Base-by-base conservation (phyloP, 2,329 filamentous ascomycete genomes). In the Neofusicoccum cordaticola region DNA sequence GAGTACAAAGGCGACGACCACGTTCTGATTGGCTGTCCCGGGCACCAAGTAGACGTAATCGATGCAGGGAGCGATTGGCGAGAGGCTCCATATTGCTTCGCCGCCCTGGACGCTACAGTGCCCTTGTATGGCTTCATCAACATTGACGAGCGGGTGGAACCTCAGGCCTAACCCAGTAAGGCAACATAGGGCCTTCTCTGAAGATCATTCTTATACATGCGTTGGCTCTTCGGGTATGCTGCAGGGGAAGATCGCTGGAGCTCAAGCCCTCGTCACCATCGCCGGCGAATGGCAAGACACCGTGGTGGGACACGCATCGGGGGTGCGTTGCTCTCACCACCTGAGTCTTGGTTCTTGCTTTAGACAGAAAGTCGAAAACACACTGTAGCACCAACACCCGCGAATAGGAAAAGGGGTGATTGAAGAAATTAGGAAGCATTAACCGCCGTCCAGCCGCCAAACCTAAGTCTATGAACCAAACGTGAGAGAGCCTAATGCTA, bases 41-140 rank as follows among this genome's bases (percentile, higher is more conserved):
- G 15, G 56, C 52, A 35, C n/a, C 31, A 11, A 13, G 31, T 35
- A 37, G 31, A 12, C n/a, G n/a, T 6, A 31, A 4, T 31, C 7
- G 6, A 15, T 19, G 56, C 42, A 45, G 56, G 56, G 56, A 22
- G 42, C 56, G 56, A 60, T 44, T 15, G 13, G 27, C 4, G 19
- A 37, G 17, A 34, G 31, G 31, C 27, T 19, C 17, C 27, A 17
- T 37, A 17, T 47, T 37, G 56, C 19, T 62, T 41, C 27, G 19
- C 6, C 56, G 15, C 41, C 56, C 56, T 17, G 17, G 31, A 45
- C 9, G 11, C 17, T 45, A 17, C 27, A 45, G 11, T 60, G 56
- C 56, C 42, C 41, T 44, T 60, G 56, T 35, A 47, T 58, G 56
- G 56, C 41, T 47, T 47, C 56, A 47, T 47, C 41, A 42, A 47